Percentiles rank a stretch among this genome's conserved stretches.
Evolutionary conservation across 2,329 filamentous ascomycete species (phyloP).

Genomic region (Fusarium sp.): DNA sequence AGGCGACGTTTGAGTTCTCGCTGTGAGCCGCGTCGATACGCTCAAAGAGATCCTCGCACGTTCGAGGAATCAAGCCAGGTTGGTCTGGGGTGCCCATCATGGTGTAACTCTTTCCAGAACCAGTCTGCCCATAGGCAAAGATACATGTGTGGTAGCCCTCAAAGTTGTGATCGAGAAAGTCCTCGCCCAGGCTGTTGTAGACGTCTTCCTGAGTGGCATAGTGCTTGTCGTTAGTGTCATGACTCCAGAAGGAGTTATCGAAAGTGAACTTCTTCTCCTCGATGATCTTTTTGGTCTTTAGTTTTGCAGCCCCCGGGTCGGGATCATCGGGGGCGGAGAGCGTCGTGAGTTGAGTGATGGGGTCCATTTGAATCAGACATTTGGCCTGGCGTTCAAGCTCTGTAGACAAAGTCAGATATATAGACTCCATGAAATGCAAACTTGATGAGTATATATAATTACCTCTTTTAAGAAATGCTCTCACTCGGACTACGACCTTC

Average conservation of each 20-base stretch:
- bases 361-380: slow-evolving; percentile 94
- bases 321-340: slow-evolving; percentile 76
- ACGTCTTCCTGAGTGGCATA: slow-evolving; percentile 95
- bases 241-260: slow-evolving; percentile 98
- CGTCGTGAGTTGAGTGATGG: slow-evolving; percentile 84
- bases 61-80: slow-evolving; percentile 92
- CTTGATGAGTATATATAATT: slow-evolving; percentile 38
- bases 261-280: slow-evolving; percentile 96
- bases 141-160: slow-evolving; percentile 99
- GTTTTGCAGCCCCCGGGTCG: slow-evolving; percentile 65
- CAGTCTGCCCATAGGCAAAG: slow-evolving; percentile 98
- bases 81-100: slow-evolving; percentile 93
- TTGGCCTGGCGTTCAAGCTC: slow-evolving; percentile 83
- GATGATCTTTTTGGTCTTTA: slow-evolving; percentile 77
- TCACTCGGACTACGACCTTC: slow-evolving; percentile 82
- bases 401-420: slow-evolving; percentile 54
- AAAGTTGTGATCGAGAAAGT: slow-evolving; percentile 99
- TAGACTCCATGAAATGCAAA: neutral
- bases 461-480: slow-evolving; percentile 85
- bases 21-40: slow-evolving; percentile 83
- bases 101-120: slow-evolving; percentile 97
- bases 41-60: slow-evolving; percentile 95
- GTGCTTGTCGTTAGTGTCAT: slow-evolving; percentile 80
- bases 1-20: slow-evolving; percentile 91
- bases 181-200: slow-evolving; percentile 93